phyloP scores from a whole-genome alignment of 2,329 filamentous ascomycete genomes.

The Neospermospora avenae region DNA sequence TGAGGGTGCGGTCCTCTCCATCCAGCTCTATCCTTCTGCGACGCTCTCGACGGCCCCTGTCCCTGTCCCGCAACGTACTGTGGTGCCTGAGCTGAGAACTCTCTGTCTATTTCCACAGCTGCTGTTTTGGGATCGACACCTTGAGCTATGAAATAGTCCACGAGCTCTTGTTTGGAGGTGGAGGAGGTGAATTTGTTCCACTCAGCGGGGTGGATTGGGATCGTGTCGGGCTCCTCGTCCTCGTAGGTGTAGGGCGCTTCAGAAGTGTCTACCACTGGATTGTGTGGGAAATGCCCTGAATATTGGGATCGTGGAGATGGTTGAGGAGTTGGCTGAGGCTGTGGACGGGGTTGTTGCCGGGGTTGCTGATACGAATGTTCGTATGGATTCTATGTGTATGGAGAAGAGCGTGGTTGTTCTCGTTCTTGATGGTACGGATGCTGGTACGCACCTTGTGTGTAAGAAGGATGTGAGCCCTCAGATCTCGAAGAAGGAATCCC shows the following conservation, averaged over 20 bases:
- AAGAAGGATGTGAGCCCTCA: too few species aligned
- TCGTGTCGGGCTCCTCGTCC: conserved; percentile 14
- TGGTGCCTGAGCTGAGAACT: conserved; percentile 10
- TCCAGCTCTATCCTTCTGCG: not conserved
- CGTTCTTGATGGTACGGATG: too few species aligned
- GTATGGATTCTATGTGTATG: too few species aligned
- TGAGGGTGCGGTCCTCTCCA: not conserved
- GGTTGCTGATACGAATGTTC: too few species aligned
- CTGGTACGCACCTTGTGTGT: too few species aligned
- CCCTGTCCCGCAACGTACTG: not conserved
- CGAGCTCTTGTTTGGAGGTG: not conserved
- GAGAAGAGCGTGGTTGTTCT: too few species aligned
- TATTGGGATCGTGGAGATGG: too few species aligned
- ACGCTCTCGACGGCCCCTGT: not conserved
- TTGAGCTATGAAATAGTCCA: not conserved
- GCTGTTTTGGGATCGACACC: not conserved
- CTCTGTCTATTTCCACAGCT: not conserved
- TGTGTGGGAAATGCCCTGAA: too few species aligned
- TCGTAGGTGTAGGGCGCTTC: conserved; percentile 8
- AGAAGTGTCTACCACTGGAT: not conserved
- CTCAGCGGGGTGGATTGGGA: not conserved
- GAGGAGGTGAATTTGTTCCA: conserved; percentile 11
- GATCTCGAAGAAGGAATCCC: not conserved
- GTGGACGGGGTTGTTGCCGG: too few species aligned
- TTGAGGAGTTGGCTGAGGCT: too few species aligned